Conservation (phyloP, 805 yeast genomes). For the Myxozyma neglecta region DNA sequence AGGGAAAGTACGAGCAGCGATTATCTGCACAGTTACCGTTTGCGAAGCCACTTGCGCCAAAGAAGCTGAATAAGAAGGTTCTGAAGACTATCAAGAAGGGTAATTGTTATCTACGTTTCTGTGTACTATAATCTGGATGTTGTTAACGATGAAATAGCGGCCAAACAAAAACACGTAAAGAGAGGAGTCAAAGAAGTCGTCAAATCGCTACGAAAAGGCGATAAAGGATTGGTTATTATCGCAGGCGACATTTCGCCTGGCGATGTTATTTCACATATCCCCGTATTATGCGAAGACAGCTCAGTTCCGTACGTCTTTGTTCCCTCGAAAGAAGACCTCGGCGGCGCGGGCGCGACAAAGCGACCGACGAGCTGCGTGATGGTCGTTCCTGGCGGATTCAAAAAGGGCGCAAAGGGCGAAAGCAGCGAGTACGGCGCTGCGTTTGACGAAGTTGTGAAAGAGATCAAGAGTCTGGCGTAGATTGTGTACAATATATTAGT, state of each 20-base stretch:
- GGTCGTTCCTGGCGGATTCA: constrained; percentile 94
- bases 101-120: too few species aligned
- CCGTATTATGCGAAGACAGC: constrained; percentile 94
- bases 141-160: constrained; percentile 52
- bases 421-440: constrained; percentile 80
- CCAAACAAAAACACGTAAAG: constrained; percentile 96
- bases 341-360: constrained; percentile 98
- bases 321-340: constrained; percentile 97
- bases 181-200: constrained; percentile 99
- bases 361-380: constrained; percentile 98
- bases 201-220: constrained; percentile 96
- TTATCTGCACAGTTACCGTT: constrained; percentile 87
- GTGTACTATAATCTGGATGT: neutral
- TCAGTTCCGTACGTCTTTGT: constrained; percentile 89
- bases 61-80: constrained; percentile 91
- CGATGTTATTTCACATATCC: constrained; percentile 95
- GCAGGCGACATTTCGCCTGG: constrained; percentile 99
- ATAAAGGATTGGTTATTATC: constrained; percentile 91
- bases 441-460: constrained; percentile 92
- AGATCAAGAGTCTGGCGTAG: constrained; percentile 49
- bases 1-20: constrained; percentile 87
- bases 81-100: constrained; percentile 89
- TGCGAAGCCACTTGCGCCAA: constrained; percentile 93
- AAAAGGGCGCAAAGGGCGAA: constrained; percentile 62
- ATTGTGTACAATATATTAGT: neutral